These are phyloP conservation scores for Acacia concinna DNA, from an alignment of 331 rosid species.

Conservation along the genomic window DNA sequence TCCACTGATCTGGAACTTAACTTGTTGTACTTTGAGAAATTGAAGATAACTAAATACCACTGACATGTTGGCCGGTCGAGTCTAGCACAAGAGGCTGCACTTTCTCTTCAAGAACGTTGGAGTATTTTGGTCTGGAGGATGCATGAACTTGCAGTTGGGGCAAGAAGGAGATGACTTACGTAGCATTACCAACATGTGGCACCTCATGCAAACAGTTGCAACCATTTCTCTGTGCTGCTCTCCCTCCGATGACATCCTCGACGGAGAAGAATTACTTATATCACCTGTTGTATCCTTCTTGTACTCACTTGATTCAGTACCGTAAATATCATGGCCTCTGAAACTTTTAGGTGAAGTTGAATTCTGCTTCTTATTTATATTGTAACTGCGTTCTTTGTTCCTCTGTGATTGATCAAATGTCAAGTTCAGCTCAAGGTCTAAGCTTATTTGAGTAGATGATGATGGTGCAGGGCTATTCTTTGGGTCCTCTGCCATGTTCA, in stretches of 20 bases:
- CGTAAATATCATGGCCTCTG: constrained; percentile 29
- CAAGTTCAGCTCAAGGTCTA: constrained; percentile 87
- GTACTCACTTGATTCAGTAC: constrained; percentile 32
- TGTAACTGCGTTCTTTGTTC: constrained; percentile 28
- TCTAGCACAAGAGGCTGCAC: constrained; percentile 54
- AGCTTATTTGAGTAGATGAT: constrained; percentile 42
- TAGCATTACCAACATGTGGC: constrained; percentile 91
- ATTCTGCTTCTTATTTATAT: constrained; percentile 30
- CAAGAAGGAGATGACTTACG: constrained; percentile 87
- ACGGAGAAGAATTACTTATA: constrained; percentile 40
- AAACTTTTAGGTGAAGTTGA: constrained; percentile 29
- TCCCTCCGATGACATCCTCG: constrained; percentile 49
- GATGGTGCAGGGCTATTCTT: constrained; percentile 41
- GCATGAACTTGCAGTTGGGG: constrained; percentile 93
- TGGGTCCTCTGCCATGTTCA: constrained; percentile 50
- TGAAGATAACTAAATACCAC: constrained; percentile 20
- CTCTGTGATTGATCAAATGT: constrained; percentile 50
- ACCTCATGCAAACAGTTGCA: constrained; percentile 83
- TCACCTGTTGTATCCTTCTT: constrained; percentile 30
- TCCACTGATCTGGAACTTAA: constrained; percentile 6
- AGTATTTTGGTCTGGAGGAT: constrained; percentile 63
- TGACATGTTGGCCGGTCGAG: neutral
- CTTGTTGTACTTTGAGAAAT: constrained; percentile 19
- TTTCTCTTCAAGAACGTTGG: constrained; percentile 56
- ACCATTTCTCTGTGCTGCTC: constrained; percentile 67